Evolutionary conservation across 2,329 filamentous ascomycete genomes (phyloP), one percentile per base, ranked within the genome.

Genomic region (Zasmidium citrigriseum): DNA sequence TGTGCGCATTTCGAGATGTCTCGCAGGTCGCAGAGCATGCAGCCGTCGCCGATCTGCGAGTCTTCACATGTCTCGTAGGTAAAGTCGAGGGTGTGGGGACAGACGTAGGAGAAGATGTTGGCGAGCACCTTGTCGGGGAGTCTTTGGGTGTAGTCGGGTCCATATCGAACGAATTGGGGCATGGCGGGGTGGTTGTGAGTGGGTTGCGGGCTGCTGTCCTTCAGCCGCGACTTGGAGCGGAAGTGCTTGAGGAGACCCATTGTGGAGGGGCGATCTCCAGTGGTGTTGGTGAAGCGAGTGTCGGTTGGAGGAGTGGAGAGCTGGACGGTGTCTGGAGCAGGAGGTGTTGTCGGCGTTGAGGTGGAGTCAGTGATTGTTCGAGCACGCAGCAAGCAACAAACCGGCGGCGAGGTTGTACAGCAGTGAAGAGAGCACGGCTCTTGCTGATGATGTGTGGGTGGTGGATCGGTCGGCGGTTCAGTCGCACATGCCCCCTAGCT

Each of bases 21-120:
- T 66, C 93, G 87, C 79, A 95, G 83, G 77, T 96, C 91, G 78
- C 93, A 98, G 66, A 96, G 86, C 89, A 95, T 93, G 78, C 93
- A 98, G 57, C 86, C 87, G 77, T 91, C 87, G 66, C 89, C 88
- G 51, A 86, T 83, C 65, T 89, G 86, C 59, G 89, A 91, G 68
- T 90, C 84, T 78, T 98, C 93, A 70, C 90, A 93, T 45, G 87
- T 87, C 65, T 91, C 88, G 74, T 95, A 96, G 59, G 83, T 87
- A 71, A 87, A 81, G 75, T 98, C 93, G 54, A 79, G 77, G 34
- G 86, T 80, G 75, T 98, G 93, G 7, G 93, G 93, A 68, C 93
- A 97, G 57, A 97, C 87, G 65, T 86, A 86, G 67, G 83, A 77
- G 73, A 97, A 93, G 71, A 97, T 93, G 71, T 84, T 85, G 65